Conservation (phyloP, 345 rosid species). For the Populus davidiana region DNA sequence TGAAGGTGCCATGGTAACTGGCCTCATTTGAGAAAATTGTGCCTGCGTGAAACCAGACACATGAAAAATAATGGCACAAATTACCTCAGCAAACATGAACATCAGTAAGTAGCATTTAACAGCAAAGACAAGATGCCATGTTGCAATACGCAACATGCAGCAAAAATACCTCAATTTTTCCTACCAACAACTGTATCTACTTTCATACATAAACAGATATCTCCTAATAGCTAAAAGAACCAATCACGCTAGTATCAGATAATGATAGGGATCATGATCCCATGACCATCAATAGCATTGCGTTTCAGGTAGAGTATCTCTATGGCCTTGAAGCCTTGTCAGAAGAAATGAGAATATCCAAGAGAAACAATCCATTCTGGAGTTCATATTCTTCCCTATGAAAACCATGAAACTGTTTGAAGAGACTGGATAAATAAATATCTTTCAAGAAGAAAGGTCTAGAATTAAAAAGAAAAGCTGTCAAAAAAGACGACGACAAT, state of each 20-base stretch:
- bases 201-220: not conserved
- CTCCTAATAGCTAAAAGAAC: not conserved
- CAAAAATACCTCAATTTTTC: not conserved
- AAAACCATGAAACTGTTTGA: not conserved
- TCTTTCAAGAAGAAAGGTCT: not conserved
- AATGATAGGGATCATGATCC: not conserved
- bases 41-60: conserved; percentile 12
- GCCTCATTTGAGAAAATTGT: conserved; percentile 28
- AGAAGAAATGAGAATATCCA: not conserved
- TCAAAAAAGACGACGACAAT: not conserved
- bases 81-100: not conserved
- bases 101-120: not conserved
- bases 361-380: not conserved
- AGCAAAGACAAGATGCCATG: not conserved
- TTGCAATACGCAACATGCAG: not conserved
- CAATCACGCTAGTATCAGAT: not conserved
- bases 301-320: not conserved
- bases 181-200: not conserved
- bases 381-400: not conserved
- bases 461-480: not conserved
- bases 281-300: not conserved
- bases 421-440: not conserved
- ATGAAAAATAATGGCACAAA: not conserved
- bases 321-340: not conserved
- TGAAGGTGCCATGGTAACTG: conserved; percentile 20